Base-by-base conservation (phyloP, 2,329 filamentous ascomycete genomes). In the Plenodomus biglobosus region DNA sequence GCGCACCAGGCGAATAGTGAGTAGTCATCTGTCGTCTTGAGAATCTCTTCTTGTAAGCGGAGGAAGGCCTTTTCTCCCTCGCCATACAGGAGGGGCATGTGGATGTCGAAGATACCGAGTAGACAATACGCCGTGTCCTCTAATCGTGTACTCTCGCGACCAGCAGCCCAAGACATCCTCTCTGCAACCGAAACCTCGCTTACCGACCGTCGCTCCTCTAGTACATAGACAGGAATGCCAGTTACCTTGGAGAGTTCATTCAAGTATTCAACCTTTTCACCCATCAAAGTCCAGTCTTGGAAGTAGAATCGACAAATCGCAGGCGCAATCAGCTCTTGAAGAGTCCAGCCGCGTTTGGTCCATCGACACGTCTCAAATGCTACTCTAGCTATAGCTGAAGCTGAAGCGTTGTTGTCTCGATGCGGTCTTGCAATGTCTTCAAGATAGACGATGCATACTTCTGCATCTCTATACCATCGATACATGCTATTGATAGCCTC, bases 51-150 rank as follows among this genome's bases (percentile, higher is more conserved):
- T 34, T 67, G 64, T 1, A 67, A 41, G 1, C 64, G 52, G 3
- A 58, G 47, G 22, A 67, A 67, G 8, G 64, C 62, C 21, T 65
- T 65, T 8, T 53, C 50, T 1, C 66, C 66, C 47, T 67, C 64
- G 7, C 62, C 64, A 36, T 67, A 67, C 1, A 67, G 47, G 2
- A 66, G 37, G 15, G 64, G 62, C 61, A 67, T 65, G 6, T 66
- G 59, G 13, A 67, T 64, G 38, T 64, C 64, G 49, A 69, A 69
- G 8, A 69, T 57, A 2, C 66, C 66, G 1, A 68, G 56, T 2
- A 68, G 41, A 21, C 56, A 62, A 24, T 68, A 69, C n/a, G 63
- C 66, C 1, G 48, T 50, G 41, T 69, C 66, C 43, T 69, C 66
- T 3, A 57, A 36, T 6, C 61, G 57, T 8, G 61, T 68, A 1